Percentiles rank a stretch among this genome's conserved stretches.
Conservation (phyloP, 1,284 basidiomycete species). For the Pascua sp. region DNA sequence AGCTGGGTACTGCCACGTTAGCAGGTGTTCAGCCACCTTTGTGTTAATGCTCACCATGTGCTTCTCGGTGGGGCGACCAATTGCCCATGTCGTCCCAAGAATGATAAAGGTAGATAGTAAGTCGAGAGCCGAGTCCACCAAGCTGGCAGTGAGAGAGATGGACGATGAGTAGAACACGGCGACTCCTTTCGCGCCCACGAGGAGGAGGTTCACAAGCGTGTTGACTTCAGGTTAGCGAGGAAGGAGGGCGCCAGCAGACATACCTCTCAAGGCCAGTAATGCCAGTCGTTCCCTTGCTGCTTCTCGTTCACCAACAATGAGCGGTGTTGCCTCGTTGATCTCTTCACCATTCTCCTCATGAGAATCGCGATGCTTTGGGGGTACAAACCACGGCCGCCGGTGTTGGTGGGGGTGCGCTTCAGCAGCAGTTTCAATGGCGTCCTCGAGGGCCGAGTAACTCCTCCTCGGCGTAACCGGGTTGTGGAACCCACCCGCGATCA, state of each 20-base stretch:
- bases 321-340: slow-evolving; percentile 22
- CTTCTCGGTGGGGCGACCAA: slow-evolving; percentile 41
- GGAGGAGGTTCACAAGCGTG: slow-evolving; percentile 52
- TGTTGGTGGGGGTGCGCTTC: neutral
- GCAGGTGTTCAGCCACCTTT: neutral
- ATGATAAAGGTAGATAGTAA: slow-evolving; percentile 55
- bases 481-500: slow-evolving; percentile 41
- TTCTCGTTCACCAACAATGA: slow-evolving; percentile 29
- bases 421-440: neutral
- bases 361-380: too few relatives aligned
- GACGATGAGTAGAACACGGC: slow-evolving; percentile 57
- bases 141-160: slow-evolving; percentile 56
- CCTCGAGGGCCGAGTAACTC: neutral
- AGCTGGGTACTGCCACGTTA: slow-evolving; percentile 49
- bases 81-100: slow-evolving; percentile 45
- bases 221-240: slow-evolving; percentile 36
- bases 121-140: slow-evolving; percentile 57
- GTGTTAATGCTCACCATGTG: slow-evolving; percentile 26
- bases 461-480: neutral
- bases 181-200: slow-evolving; percentile 54
- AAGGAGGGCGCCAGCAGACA: neutral
- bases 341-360: slow-evolving; percentile 8
- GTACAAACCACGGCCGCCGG: too few relatives aligned
- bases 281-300: slow-evolving; percentile 39
- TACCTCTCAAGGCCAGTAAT: slow-evolving; percentile 42